Conservation (phyloP, 805 yeast genomes). For the Wickerhamomyces strasburgensis region DNA sequence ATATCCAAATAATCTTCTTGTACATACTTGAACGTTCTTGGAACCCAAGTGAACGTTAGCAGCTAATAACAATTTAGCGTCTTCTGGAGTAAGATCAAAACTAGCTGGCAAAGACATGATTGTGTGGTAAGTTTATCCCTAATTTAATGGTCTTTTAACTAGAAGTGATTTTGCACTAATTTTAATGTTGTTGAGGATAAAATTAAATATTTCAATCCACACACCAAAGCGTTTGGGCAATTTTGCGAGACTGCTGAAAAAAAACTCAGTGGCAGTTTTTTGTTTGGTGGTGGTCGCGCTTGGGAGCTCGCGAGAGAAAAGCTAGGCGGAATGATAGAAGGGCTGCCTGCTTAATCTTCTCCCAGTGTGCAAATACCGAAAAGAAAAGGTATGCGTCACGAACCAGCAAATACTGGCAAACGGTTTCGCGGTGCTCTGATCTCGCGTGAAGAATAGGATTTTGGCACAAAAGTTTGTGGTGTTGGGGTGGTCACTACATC, state of each 20-base stretch:
- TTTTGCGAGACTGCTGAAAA: conserved; percentile 12
- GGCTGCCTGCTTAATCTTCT: too few species aligned
- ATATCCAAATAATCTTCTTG: background rate
- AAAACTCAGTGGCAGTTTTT: conserved; percentile 1
- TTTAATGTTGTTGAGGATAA: conserved; percentile 10
- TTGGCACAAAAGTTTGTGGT: too few species aligned
- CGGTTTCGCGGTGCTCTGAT: too few species aligned
- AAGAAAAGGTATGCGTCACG: too few species aligned
- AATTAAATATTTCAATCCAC: conserved; percentile 19
- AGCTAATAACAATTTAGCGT: conserved; percentile 98
- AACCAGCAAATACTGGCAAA: too few species aligned
- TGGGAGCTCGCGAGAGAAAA: too few species aligned
- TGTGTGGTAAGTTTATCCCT: conserved; percentile 16
- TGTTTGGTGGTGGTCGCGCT: conserved; percentile 6
- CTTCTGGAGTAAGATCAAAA: conserved; percentile 93
- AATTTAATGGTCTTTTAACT: conserved; percentile 1
- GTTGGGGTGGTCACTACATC: too few species aligned
- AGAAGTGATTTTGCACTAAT: too few species aligned
- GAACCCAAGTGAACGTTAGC: conserved; percentile 99
- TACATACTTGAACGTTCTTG: conserved; percentile 97
- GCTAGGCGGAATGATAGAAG: too few species aligned
- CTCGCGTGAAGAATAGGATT: too few species aligned
- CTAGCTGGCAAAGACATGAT: conserved; percentile 81
- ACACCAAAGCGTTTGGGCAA: conserved; percentile 9
- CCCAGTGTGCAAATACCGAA: background rate